Base-by-base conservation (phyloP, 768 basidiomycete species). In the Termitomyces sp. region DNA sequence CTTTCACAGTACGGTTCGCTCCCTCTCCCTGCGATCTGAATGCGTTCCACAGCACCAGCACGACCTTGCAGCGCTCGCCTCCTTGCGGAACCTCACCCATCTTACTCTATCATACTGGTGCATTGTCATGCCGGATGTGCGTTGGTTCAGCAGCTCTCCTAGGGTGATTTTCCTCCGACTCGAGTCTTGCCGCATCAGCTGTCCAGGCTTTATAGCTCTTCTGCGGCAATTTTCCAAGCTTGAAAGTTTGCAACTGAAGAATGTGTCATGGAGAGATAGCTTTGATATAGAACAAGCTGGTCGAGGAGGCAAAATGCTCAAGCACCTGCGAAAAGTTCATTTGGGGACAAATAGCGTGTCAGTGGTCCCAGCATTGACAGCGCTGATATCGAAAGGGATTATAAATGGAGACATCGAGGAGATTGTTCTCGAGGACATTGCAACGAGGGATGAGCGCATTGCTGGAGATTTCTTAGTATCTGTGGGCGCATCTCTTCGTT, bases 241-340 rank as follows among this genome's bases (percentile, higher is more conserved):
- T 1, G 54, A 58, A 38, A 37, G n/a, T 15, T 21, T 58, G 38
- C 48, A 34, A 2, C 15, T 58, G 14, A 37, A 48, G n/a, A 40
- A 56, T 5, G 57, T 58, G 17, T 53, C 54, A 15, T 58, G 57
- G 57, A 53, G 6, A 24, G 35, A 43, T 26, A 12, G 45, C 24
- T 53, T 56, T 24, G 51, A 58, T 10, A 40, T 53, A 11, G 28
- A 53, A 6, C 28, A 53, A 19, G 54, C 45, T 10, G 46, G 28
- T 28, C 24, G 2, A 22, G 26, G n/a, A 41, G 43, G 47, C 22
- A 12, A n/a, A 2, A 37, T 54, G 22, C 52, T 55, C 11, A 41
- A 46, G 21, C 32, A 45, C 46, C 24, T 58, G 9, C 54, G 57
- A 28, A 55, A 51, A 30, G n/a, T 60, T 41, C 47, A 53, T 15